Evolutionary conservation across 441 rosid species (phyloP).

Genomic region (Adansonia rubrostipa): DNA sequence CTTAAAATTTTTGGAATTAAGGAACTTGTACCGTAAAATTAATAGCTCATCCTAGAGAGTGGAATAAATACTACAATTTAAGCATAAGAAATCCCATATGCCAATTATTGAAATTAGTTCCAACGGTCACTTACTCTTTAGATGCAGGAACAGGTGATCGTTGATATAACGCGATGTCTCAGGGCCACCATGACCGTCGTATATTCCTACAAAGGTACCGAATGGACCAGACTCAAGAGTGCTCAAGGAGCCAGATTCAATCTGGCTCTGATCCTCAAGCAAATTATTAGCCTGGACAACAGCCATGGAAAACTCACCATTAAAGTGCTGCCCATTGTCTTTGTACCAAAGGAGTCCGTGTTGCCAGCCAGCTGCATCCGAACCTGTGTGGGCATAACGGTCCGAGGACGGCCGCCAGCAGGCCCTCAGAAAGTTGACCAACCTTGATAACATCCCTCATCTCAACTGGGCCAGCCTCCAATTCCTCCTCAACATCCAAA

Average conservation of each 20-base stretch:
- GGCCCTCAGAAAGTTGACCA: constrained; percentile 51
- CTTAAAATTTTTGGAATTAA: not conserved
- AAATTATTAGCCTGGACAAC: constrained; percentile 60
- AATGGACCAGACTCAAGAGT: constrained; percentile 50
- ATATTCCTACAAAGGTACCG: constrained; percentile 52
- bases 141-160: constrained; percentile 52
- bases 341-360: constrained; percentile 63
- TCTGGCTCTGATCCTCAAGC: constrained; percentile 62
- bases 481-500: constrained; percentile 63
- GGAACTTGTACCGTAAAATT: not conserved
- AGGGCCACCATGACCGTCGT: constrained; percentile 62
- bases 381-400: constrained; percentile 32
- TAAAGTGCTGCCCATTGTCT: constrained; percentile 48
- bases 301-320: constrained; percentile 59
- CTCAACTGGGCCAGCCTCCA: constrained; percentile 44
- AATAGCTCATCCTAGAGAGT: not conserved
- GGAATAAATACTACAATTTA: not conserved
- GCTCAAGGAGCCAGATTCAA: constrained; percentile 56
- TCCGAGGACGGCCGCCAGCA: constrained; percentile 51
- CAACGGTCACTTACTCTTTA: constrained; percentile 42
- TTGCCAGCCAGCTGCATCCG: constrained; percentile 51
- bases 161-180: constrained; percentile 57
- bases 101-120: not conserved
- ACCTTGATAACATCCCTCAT: constrained; percentile 67
- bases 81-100: not conserved